These are phyloP conservation scores for Aaosphaeria pasadenensis DNA, from an alignment of 2,329 filamentous ascomycete genomes.

Conservation along the genomic window DNA sequence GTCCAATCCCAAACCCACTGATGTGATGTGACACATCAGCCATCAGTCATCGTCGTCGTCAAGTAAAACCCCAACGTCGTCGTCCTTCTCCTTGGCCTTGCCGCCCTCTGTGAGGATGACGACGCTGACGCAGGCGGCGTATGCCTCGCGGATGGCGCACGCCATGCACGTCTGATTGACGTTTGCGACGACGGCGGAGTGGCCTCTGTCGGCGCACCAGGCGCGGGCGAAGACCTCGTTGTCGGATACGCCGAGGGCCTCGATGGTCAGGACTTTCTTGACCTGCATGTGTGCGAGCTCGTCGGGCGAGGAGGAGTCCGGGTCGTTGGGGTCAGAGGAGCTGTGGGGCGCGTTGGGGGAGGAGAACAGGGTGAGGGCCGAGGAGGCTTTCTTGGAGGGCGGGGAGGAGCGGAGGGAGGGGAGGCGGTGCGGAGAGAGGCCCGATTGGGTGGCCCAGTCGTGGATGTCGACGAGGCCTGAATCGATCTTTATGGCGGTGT, in stretches of 20 bases:
- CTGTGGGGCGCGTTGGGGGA: neutral
- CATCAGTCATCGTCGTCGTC: no score
- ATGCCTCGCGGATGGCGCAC: slow-evolving; percentile 72
- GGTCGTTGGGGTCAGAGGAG: no score
- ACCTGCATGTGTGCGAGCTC: slow-evolving; percentile 36
- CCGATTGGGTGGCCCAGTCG: slow-evolving; percentile 57
- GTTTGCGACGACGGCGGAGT: slow-evolving; percentile 69
- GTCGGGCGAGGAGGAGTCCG: no score
- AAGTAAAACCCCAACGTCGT: slow-evolving; percentile 8
- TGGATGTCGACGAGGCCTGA: slow-evolving; percentile 60
- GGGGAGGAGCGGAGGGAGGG: slow-evolving; percentile 31
- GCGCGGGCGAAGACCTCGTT: slow-evolving; percentile 74
- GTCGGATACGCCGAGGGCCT: slow-evolving; percentile 70
- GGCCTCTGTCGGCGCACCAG: slow-evolving; percentile 74
- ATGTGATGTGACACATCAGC: no score
- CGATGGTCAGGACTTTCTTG: slow-evolving; percentile 67
- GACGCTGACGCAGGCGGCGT: slow-evolving; percentile 69
- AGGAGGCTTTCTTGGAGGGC: slow-evolving; percentile 19
- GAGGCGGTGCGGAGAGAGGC: slow-evolving; percentile 21
- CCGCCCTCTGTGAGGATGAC: slow-evolving; percentile 59
- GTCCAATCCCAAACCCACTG: no score
- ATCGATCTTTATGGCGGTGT: slow-evolving; percentile 59
- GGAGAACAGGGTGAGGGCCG: slow-evolving; percentile 18
- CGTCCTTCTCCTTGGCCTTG: slow-evolving; percentile 46
- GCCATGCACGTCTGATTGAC: slow-evolving; percentile 68